Conservation (phyloP, 306 rosid genomes). For the Cercis canadensis region DNA sequence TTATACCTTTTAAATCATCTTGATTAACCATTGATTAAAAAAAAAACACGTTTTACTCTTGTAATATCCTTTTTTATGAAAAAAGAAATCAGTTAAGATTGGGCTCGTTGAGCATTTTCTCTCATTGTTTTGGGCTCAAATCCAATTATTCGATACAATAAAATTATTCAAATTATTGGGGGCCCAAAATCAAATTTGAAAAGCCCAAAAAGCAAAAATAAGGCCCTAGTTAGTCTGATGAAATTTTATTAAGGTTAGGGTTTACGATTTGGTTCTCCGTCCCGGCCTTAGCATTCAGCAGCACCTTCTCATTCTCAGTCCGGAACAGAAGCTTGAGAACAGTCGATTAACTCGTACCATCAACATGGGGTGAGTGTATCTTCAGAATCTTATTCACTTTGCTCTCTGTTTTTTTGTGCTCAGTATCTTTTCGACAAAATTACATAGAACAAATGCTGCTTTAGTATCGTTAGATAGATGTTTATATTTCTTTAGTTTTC, state of each 20-base stretch:
- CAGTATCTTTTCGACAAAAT: neutral
- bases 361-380: slow-evolving; percentile 60
- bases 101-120: too few relatives aligned
- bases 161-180: neutral
- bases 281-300: neutral
- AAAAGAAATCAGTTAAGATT: too few relatives aligned
- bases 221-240: neutral
- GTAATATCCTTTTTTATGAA: too few relatives aligned
- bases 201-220: neutral
- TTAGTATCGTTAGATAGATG: too few relatives aligned
- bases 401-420: slow-evolving; percentile 4
- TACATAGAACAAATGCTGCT: neutral
- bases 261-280: neutral
- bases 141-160: too few relatives aligned
- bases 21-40: too few relatives aligned
- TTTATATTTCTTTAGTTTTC: neutral
- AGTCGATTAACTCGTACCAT: slow-evolving; percentile 5
- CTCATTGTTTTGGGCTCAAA: too few relatives aligned
- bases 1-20: too few relatives aligned
- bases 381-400: neutral
- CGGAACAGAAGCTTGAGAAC: slow-evolving; percentile 20
- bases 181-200: neutral
- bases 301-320: neutral
- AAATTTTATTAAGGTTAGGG: slow-evolving; percentile 35
- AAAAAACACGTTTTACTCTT: too few relatives aligned